Evolutionary conservation across 805 yeast genomes (phyloP).

Genomic region (Priceomyces castillae): DNA sequence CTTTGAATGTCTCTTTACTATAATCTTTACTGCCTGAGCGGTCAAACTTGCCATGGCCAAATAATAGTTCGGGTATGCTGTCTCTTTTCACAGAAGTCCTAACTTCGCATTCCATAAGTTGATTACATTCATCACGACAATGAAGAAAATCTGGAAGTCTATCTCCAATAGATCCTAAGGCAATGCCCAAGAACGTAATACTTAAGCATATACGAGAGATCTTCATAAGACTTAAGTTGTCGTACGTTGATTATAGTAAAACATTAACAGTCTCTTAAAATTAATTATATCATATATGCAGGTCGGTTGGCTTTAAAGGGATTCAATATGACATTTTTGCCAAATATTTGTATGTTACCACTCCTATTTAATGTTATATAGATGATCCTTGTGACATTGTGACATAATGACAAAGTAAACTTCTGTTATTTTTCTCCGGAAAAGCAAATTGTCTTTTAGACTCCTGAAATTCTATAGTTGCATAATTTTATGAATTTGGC

Average conservation of each 20-base stretch:
- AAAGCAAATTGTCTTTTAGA: no score
- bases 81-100: slow-evolving; percentile 13
- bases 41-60: slow-evolving; percentile 2
- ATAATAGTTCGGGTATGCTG: slow-evolving; percentile 3
- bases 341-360: no score
- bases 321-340: no score
- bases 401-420: no score
- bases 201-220: not conserved
- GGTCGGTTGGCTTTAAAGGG: no score
- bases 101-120: slow-evolving; percentile 15
- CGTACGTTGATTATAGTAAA: not conserved
- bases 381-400: no score
- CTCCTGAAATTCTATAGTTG: no score
- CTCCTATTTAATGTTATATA: no score
- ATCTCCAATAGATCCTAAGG: slow-evolving; percentile 31
- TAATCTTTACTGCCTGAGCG: not conserved
- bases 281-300: not conserved
- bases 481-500: no score
- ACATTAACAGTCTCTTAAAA: not conserved
- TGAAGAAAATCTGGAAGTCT: slow-evolving; percentile 26
- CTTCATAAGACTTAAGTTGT: not conserved
- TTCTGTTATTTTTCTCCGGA: no score
- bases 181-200: not conserved
- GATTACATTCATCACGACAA: slow-evolving; percentile 25
- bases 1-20: slow-evolving; percentile 9